Evolutionary conservation across 2,329 filamentous ascomycete species (phyloP).

Genomic region (Cercospora brassicicola): DNA sequence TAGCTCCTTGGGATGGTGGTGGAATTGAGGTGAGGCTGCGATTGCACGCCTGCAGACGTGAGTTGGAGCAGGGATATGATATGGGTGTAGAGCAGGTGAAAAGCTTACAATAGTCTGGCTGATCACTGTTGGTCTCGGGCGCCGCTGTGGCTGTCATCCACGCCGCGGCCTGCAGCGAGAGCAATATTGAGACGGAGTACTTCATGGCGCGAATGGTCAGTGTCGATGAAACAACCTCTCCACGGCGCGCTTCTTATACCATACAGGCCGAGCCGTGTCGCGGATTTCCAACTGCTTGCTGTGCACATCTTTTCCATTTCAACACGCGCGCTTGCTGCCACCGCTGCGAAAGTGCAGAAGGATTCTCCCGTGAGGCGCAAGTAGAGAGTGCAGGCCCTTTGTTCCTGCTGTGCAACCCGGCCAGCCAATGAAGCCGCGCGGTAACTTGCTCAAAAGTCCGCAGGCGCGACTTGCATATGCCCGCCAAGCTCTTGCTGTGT

Average conservation of each 20-base stretch:
- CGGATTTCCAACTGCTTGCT: not conserved
- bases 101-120: not conserved
- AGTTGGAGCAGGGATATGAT: not conserved
- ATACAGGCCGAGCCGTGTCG: not conserved
- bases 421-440: not conserved
- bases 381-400: no score
- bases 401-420: not conserved
- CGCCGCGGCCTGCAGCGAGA: not conserved
- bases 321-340: not conserved
- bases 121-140: not conserved
- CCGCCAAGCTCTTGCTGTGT: constrained; percentile 9
- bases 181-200: not conserved
- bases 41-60: not conserved
- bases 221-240: not conserved
- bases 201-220: not conserved
- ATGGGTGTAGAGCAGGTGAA: not conserved
- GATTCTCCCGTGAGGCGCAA: no score
- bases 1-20: not conserved
- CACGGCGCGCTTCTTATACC: not conserved
- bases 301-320: not conserved
- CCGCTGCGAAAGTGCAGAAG: no score
- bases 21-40: not conserved
- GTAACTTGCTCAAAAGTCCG: constrained; percentile 17
- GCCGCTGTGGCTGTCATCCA: not conserved
- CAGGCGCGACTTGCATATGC: not conserved